Conservation (phyloP, 2,329 filamentous ascomycete genomes). For the Colletotrichum chlorophyti region DNA sequence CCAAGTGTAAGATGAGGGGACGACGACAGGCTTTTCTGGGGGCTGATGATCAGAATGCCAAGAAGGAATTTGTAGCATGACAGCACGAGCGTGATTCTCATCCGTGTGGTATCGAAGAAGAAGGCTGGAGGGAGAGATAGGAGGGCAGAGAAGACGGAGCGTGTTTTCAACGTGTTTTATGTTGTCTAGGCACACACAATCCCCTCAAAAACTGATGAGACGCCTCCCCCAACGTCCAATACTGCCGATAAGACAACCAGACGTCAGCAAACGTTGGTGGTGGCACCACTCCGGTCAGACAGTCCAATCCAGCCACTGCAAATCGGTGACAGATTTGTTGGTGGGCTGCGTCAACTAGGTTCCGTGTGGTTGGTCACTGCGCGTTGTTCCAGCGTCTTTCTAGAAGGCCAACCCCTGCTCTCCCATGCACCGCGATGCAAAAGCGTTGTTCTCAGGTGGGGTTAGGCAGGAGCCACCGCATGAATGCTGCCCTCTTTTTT, state of each 20-base stretch:
- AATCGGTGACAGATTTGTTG: slow-evolving; percentile 5
- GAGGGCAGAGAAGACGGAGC: not conserved
- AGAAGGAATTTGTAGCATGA: too few species aligned
- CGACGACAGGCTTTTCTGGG: too few species aligned
- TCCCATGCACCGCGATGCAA: too few species aligned
- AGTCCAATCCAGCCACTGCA: too few species aligned
- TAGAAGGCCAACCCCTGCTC: slow-evolving; percentile 26
- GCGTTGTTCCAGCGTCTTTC: slow-evolving; percentile 20
- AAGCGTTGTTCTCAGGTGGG: not conserved
- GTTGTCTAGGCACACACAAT: not conserved
- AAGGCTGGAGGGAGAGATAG: not conserved
- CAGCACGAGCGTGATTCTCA: too few species aligned
- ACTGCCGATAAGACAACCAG: too few species aligned
- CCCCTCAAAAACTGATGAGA: not conserved
- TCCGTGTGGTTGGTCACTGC: slow-evolving; percentile 21
- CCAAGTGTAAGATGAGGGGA: too few species aligned
- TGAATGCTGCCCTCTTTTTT: too few species aligned
- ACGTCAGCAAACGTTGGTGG: too few species aligned
- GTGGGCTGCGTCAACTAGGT: slow-evolving; percentile 14
- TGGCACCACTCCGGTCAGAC: too few species aligned
- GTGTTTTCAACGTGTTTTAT: slow-evolving; percentile 24
- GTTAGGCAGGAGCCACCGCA: slow-evolving; percentile 1
- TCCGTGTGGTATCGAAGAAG: not conserved
- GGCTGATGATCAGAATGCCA: too few species aligned
- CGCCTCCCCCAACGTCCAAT: not conserved